These are phyloP conservation scores for Russula compacta DNA, from an alignment of 768 basidiomycete species.

Conservation along the genomic window DNA sequence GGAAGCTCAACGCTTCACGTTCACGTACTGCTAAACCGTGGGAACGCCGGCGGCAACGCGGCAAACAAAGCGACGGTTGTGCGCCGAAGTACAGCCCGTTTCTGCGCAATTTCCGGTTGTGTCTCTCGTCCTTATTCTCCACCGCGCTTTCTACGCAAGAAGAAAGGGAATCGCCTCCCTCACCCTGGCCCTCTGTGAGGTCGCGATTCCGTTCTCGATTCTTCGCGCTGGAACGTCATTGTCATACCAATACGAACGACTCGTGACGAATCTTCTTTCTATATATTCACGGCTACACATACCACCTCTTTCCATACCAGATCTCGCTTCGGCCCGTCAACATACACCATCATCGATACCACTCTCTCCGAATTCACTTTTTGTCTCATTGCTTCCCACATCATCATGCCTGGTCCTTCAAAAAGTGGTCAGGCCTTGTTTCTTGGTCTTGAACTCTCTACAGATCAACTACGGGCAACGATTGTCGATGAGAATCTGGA, in stretches of 20 bases:
- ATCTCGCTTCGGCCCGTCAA: not conserved
- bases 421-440: constrained; percentile 50
- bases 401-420: constrained; percentile 20
- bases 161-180: not conserved
- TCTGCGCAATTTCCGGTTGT: not conserved
- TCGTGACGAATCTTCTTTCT: constrained; percentile 1
- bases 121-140: not conserved
- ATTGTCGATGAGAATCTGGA: constrained; percentile 79
- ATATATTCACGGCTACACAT: not conserved
- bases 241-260: constrained; percentile 1
- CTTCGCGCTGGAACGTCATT: not conserved
- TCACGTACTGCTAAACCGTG: not conserved
- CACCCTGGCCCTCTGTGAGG: not conserved
- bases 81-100: not conserved
- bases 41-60: not conserved
- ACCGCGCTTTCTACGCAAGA: not conserved
- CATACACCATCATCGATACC: not conserved
- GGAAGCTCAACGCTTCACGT: no score
- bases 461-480: constrained; percentile 75
- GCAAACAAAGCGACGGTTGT: not conserved
- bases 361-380: not conserved
- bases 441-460: constrained; percentile 78
- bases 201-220: not conserved
- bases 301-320: not conserved
- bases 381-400: not conserved